Evolutionary conservation across 176 grass and related monocot genomes (phyloP), one percentile per base, ranked within the genome.

Genomic region (Eleusine coracana): DNA sequence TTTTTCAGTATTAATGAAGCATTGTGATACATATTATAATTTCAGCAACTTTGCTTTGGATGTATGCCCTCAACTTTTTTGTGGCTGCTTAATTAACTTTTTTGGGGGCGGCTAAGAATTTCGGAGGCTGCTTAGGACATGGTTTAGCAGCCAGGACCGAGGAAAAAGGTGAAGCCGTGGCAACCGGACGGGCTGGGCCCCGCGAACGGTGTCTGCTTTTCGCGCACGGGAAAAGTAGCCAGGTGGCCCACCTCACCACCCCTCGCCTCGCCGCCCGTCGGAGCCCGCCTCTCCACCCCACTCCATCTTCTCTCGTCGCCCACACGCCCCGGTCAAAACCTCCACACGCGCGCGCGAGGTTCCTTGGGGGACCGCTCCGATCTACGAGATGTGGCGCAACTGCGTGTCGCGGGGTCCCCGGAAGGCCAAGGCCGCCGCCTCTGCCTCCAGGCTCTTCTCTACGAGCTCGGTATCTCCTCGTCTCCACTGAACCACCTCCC

Each of bases 321-420:
- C 51, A 55, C 51, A 55, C 17, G 3, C 51, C 51, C 5, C 51
- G 5, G 51, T 55, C 51, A 55, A 55, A 58, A 58, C 55, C 55
- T 58, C 55, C 55, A n/a, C 55, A n/a, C 58, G 58, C 58, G n/a
- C 56, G 56, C 7, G 58, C n/a, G 58, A 27, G 58, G 58, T 61
- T 25, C 58, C 58, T 7, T 11, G n/a, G n/a, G 58, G n/a, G 58
- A 27, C 7, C n/a, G 9, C n/a, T 10, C 21, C 7, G 58, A 27
- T 61, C n/a, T 11, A 3, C 45, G 73, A 75, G 68, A 98, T 95
- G 92, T 98, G 92, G 96, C 96, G 92, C 50, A 51, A 82, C 82
- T 98, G 90, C 88, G 79, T 98, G 70, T 91, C 88, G 28, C 86
- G 87, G 36, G 84, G 77, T 21, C 58, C n/a, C 6, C 18, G 55